Base-by-base conservation (phyloP, 176 grass and related monocot genomes). In the Melocanna baccifera region DNA sequence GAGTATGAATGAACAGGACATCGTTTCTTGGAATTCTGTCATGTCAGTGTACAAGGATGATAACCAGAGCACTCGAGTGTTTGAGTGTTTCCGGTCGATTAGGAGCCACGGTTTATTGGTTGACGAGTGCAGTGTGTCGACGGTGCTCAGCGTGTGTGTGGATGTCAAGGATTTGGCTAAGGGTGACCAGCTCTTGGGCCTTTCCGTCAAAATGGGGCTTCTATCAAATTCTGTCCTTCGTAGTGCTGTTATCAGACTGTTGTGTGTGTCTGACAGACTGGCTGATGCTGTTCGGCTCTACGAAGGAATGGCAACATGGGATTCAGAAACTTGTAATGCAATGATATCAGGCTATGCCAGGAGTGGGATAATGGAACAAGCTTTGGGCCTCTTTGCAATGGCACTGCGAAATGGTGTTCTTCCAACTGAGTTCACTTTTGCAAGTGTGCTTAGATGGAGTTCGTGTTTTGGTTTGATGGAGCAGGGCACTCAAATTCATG, bases 381-480 rank as follows among this genome's bases (percentile, higher is more conserved):
- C 89, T 37, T 78, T 92, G 37, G 56, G 61, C 58, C 83, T 98
- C 52, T 95, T 98, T 69, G 67, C 67, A 11, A 50, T n/a, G 36
- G 83, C 91, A 70, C 57, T 92, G 62, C 89, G 89, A 78, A 92
- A 90, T 75, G 68, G 62, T 87, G 32, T 98, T 74, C 48, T 71
- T 81, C 91, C 93, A 62, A 98, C 85, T 20, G 91, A 86, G 77
- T 93, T 95, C 77, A 98, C 89, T 55, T 85, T 98, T 84, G 85
- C 91, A 1, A 93, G 85, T 30, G 87, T 98, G 51, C 65, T 98
- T 82, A 92, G 88, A 71, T 92, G 88, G 67, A 90, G 79, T 83
- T 93, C 91, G 0, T 91, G 87, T 85, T 95, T 86, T 87, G 89
- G 91, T 56, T 92, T 90, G 29, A 79, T 87, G 81, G 89, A 85